A percentile compares a stretch with the other conserved stretches of the same genome.
These are phyloP conservation scores for Phytophthora rubi DNA, from an alignment of 352 stramenopile genomes.

Conservation along the genomic window DNA sequence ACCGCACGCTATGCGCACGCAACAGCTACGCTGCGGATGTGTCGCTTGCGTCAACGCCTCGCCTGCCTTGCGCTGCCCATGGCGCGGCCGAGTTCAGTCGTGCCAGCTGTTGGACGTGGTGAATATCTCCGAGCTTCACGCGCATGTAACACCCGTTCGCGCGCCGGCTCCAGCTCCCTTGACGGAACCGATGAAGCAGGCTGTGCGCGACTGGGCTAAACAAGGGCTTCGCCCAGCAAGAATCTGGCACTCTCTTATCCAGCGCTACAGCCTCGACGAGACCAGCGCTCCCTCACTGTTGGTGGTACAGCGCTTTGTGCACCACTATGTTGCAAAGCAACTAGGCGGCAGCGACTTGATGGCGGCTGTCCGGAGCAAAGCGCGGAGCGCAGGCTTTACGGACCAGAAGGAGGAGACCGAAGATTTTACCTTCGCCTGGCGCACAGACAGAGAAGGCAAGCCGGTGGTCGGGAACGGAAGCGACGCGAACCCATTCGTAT, in stretches of 20 bases:
- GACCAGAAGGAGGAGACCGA: not conserved
- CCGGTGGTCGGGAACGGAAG: not conserved
- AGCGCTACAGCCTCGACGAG: no score
- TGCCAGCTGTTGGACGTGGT: not conserved
- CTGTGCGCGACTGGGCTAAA: not conserved
- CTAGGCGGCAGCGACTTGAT: slow-evolving; percentile 1
- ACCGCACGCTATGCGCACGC: slow-evolving; percentile 14
- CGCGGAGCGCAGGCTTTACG: not conserved
- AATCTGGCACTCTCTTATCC: no score
- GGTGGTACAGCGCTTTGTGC: slow-evolving; percentile 12
- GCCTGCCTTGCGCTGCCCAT: slow-evolving; percentile 4
- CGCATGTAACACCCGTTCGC: not conserved
- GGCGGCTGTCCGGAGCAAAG: not conserved
- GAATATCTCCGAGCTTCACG: not conserved
- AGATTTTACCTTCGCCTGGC: slow-evolving; percentile 3
- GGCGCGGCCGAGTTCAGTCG: slow-evolving; percentile 4
- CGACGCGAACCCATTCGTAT: not conserved
- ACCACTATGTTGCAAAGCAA: slow-evolving; percentile 8
- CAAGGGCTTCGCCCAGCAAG: slow-evolving; percentile 19
- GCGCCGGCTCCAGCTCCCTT: not conserved
- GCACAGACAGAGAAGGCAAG: not conserved
- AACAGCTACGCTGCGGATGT: not conserved
- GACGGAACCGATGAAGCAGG: slow-evolving; percentile 8
- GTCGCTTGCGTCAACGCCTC: not conserved
- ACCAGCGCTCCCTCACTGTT: no score